Conservation (phyloP, 129 eudicot species). For the Flaveria trinervia region DNA sequence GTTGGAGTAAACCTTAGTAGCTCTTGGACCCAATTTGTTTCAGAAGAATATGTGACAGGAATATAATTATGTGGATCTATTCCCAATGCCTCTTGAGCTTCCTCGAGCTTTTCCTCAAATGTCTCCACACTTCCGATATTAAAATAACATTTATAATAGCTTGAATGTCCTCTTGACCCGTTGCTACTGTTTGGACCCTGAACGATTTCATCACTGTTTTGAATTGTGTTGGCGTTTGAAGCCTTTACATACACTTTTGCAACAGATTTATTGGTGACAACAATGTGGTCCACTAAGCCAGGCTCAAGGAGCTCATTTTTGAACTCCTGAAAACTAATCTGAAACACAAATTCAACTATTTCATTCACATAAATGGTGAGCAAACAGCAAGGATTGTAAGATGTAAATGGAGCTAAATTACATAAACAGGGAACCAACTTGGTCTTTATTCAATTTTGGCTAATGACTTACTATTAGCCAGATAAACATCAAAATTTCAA, state of each 20-base stretch:
- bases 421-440: constrained; percentile 8
- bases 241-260: constrained; percentile 67
- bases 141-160: constrained; percentile 54
- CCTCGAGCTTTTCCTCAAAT: constrained; percentile 80
- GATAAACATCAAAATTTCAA: background rate
- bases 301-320: constrained; percentile 73
- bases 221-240: constrained; percentile 27
- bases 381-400: constrained; percentile 4
- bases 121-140: constrained; percentile 71
- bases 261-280: constrained; percentile 55
- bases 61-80: constrained; percentile 64
- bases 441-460: background rate
- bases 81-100: constrained; percentile 70
- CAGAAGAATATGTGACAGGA: constrained; percentile 63
- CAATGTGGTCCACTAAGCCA: constrained; percentile 76
- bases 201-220: constrained; percentile 26
- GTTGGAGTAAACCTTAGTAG: constrained; percentile 47
- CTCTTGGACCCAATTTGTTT: constrained; percentile 55
- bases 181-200: constrained; percentile 39
- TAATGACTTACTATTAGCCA: background rate
- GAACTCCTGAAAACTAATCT: constrained; percentile 93
- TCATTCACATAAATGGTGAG: background rate
- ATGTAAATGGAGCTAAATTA: background rate
- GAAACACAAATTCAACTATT: constrained; percentile 24
- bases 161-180: constrained; percentile 18